Evolutionary conservation across 2,329 filamentous ascomycete species (phyloP).

Genomic region (Talaromyces sp.): DNA sequence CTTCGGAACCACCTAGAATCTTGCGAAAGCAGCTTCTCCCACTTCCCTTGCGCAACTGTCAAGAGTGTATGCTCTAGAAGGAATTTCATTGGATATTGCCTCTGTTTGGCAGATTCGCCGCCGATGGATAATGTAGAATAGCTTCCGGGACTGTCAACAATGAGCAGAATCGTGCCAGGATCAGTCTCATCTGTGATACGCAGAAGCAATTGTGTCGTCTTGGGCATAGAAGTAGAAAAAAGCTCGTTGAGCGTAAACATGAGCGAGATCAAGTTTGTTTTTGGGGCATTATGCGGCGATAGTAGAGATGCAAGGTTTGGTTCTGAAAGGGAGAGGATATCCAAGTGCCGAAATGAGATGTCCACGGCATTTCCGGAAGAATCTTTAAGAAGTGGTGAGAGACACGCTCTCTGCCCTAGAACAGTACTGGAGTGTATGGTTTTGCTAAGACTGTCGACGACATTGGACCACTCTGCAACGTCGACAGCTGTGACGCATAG

Average conservation of each 20-base stretch:
- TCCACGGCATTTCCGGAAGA: neutral
- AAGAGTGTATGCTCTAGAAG: conserved; percentile 77
- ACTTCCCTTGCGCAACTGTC: conserved; percentile 44
- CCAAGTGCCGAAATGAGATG: conserved; percentile 23
- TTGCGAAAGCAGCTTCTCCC: conserved; percentile 69
- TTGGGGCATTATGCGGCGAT: conserved; percentile 5
- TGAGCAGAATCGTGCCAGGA: conserved; percentile 63
- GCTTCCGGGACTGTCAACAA: conserved; percentile 88
- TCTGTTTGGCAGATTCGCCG: conserved; percentile 27
- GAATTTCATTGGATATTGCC: conserved; percentile 89
- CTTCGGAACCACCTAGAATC: conserved; percentile 85
- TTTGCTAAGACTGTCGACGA: conserved; percentile 54
- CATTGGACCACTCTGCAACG: conserved; percentile 67
- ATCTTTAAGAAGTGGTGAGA: conserved; percentile 22
- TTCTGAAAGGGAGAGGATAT: neutral
- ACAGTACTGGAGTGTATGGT: conserved; percentile 43
- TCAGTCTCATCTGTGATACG: conserved; percentile 55
- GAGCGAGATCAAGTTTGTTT: conserved; percentile 62
- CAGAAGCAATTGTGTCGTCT: conserved; percentile 71
- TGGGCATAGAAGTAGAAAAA: conserved; percentile 68
- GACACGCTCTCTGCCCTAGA: conserved; percentile 20
- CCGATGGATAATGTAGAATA: conserved; percentile 78
- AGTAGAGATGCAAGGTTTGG: conserved; percentile 32
- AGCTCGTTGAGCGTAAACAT: conserved; percentile 96
- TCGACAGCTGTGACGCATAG: conserved; percentile 64